Evolutionary conservation across 257 asterid species (phyloP), one percentile per base, ranked within the genome.

Genomic region (Lavandula angustifolia): DNA sequence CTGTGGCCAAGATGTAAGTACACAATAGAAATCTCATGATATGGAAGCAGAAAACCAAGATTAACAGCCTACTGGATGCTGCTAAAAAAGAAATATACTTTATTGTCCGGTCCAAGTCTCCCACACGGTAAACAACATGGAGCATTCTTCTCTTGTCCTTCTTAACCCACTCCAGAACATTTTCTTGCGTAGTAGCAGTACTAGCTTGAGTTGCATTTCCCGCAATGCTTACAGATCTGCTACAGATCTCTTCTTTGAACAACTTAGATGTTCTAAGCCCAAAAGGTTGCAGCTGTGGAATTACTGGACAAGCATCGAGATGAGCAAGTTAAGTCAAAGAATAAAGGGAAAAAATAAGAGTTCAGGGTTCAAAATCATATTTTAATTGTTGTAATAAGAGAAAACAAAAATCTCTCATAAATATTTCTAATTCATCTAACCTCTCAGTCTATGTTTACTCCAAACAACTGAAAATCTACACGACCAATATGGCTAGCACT

Each of bases 81-180:
- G 22, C 32, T n/a, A 13, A 10, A 65, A 29, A 54, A 17, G n/a
- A 50, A 33, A 66, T 37, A 42, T 84, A 90, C 99, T 94, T 94
- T 75, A 94, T 94, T 54, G 99, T 94, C 81, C 91, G 82, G 87
- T 94, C 98, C 78, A 94, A 40, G 84, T 94, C 99, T 16, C 99
- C 99, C 68, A 94, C 98, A 42, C 98, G 95, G 67, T 90, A 94
- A 67, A 94, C 99, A 74, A 90, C 99, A 70, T 94, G 99, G 40
- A 94, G 95, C 97, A 94, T 83, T 77, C 99, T 85, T 76, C 99
- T 82, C 22, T 86, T 90, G 78, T 94, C 99, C 67, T 79, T 79
- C 54, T 94, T 90, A 71, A 84, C 95, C 97, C 97, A 94, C 9
- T 90, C 95, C 57, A 86, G 67, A 27, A 56, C 86, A 76, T 84